Base-by-base conservation (phyloP, 441 rosid species). In the Viola pubescens region DNA sequence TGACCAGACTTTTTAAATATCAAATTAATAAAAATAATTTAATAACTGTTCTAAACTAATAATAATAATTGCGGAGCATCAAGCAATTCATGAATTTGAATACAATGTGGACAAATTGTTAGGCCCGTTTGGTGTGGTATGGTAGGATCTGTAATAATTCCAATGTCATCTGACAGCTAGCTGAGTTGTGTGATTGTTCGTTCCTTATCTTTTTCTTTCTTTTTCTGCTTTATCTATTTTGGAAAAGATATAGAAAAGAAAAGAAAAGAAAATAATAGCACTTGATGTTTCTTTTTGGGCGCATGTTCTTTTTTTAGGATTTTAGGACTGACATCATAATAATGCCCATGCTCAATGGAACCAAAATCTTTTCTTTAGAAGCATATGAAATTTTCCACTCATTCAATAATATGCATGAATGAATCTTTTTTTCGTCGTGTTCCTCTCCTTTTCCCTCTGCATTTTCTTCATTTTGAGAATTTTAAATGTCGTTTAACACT, bases 261-360 rank as follows among this genome's bases (percentile, higher is more conserved):
- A 46, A 44, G 26, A 10, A 12, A 37, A 42, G 11, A 4, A 50
- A 16, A 16, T 16, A 16, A 16, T 16, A 16, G 19, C 19, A 16
- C 19, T 16, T 16, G 19, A 0, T 55, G 63, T 57, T 46, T 39
- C 19, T 57, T 59, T 50, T 56, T 26, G 14, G 59, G 34, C 9
- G 48, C 46, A 37, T 4, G 61, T 50, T 42, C 19, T 9, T 54
- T 54, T 13, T 38, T 44, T 47, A 45, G 53, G 44, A 64, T n/a
- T 61, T 49, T 14, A 10, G 53, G 38, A 42, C 41, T 43, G 58
- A 69, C 52, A 73, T 62, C 2, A 26, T 26, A 59, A 69, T 65
- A 65, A 62, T 69, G 66, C 64, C 71, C 62, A 62, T 64, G 65
- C 74, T 62, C 69, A 9, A 69, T 58, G 56, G 54, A 49, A 46